Evolutionary conservation across 805 yeast species (phyloP), one percentile per base, ranked within the genome.

Genomic region (Dipodascus geniculatus): DNA sequence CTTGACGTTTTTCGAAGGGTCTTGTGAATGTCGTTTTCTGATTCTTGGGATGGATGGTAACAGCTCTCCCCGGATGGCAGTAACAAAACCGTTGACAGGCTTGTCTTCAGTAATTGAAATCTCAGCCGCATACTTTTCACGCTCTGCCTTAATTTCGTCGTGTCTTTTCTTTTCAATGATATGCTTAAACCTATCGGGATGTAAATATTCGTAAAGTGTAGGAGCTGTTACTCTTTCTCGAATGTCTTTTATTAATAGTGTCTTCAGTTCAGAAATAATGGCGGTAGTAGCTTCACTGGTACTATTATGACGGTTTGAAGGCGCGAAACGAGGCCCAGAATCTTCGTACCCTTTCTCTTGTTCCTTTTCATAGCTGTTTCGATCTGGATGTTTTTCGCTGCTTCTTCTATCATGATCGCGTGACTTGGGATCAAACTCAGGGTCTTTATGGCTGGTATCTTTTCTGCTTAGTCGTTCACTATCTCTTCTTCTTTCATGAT

Each of bases 141-240:
- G 35, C 22, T 33, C 56, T 2, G 24, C 31, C 35, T 20, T 14
- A 6, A 49, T 22, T 14, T 20, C 44, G 9, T 35, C 23, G 2
- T 48, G 31, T 19, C 19, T 24, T 2, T 48, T 22, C 4, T 23
- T 49, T 24, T 50, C 44, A 24, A 51, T 48, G 19, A 56, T 24
- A 17, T 53, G 51, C 28, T 24, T 38, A 33, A 58, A 61, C 17
- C 61, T 51, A 6, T 53, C 78, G 42, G 81, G 82, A 54, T 78
- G 76, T 58, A 88, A 71, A 19, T 76, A 67, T 28, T 82, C 82
- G 53, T 85, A 71, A 17, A 88, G 77, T 1, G 75, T 73, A 0
- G 93, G 87, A 0, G 85, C 89, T 22, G 87, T 76, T 2, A 85
- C 68, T 56, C 87, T 77, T 61, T 82, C 91, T 58, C 85, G 74